Percentiles rank a stretch among this genome's conserved stretches.
These are phyloP conservation scores for Phytopythium vexans DNA, from an alignment of 352 stramenopile species.

Conservation along the genomic window DNA sequence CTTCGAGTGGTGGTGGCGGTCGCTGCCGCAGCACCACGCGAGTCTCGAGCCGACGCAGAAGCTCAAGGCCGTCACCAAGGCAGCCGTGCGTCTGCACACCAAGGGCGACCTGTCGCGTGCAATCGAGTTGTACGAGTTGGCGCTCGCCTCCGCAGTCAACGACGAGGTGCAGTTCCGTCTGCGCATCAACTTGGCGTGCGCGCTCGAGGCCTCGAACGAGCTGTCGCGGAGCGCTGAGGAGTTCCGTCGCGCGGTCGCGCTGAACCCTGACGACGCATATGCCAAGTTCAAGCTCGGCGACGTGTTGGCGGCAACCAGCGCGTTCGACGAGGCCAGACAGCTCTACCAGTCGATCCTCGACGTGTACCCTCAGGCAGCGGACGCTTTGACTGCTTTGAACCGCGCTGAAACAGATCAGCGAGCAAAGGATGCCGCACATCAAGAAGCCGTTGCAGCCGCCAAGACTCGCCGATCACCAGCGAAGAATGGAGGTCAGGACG, in stretches of 20 bases:
- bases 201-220: constrained; percentile 43
- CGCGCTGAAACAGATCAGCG: constrained; percentile 13
- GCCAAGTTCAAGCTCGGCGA: constrained; percentile 60
- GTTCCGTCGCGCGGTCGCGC: constrained; percentile 38
- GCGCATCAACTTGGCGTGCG: constrained; percentile 66
- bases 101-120: constrained; percentile 58
- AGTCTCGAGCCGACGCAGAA: constrained; percentile 66
- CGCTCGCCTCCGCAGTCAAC: constrained; percentile 50
- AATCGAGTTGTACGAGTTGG: constrained; percentile 67
- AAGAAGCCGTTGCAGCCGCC: constrained; percentile 20
- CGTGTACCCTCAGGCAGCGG: constrained; percentile 47
- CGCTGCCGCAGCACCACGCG: constrained; percentile 55
- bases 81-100: constrained; percentile 61
- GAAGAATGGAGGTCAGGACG: constrained; percentile 10
- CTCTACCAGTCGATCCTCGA: constrained; percentile 38
- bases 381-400: constrained; percentile 38
- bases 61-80: constrained; percentile 79
- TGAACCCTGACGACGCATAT: constrained; percentile 48
- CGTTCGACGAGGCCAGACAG: constrained; percentile 37
- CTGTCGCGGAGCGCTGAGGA: constrained; percentile 29
- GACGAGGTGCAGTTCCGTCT: constrained; percentile 60
- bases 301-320: constrained; percentile 26
- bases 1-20: constrained; percentile 83
- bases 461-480: constrained; percentile 24
- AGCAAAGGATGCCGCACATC: constrained; percentile 25